A percentile compares a stretch with the other conserved stretches of the same genome.
Conservation (phyloP, 2,329 filamentous ascomycete genomes). For the Trichoderma citrinoviride region DNA sequence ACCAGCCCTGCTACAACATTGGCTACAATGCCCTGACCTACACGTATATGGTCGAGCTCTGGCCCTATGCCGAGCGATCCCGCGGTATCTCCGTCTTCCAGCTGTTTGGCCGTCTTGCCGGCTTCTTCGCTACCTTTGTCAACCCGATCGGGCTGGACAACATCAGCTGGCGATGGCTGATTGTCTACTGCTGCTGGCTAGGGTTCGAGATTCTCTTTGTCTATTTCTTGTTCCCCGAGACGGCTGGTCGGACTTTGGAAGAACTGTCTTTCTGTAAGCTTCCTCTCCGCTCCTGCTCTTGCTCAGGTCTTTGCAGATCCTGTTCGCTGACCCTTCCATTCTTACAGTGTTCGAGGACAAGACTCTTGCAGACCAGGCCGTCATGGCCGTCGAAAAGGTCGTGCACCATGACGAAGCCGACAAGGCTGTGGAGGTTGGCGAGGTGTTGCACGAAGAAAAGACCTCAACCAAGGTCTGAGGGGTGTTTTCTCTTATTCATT, state of each 20-base stretch:
- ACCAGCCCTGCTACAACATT: slow-evolving; percentile 10
- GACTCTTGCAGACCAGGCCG: not conserved
- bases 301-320: not conserved
- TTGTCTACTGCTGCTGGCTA: slow-evolving; percentile 9
- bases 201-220: slow-evolving; percentile 3
- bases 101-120: not conserved
- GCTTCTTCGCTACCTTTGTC: slow-evolving; percentile 6
- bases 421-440: slow-evolving; percentile 1
- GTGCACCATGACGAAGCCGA: not conserved
- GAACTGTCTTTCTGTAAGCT: not conserved
- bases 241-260: slow-evolving; percentile 6
- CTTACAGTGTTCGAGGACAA: slow-evolving; percentile 1
- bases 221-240: slow-evolving; percentile 5
- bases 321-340: not conserved
- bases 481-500: no score
- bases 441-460: slow-evolving; percentile 3
- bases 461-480: not conserved
- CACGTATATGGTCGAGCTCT: not conserved
- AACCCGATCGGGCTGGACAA: slow-evolving; percentile 3
- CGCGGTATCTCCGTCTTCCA: slow-evolving; percentile 1
- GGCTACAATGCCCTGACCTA: slow-evolving; percentile 7
- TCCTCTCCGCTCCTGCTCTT: not conserved
- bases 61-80: slow-evolving; percentile 1
- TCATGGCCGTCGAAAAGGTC: slow-evolving; percentile 3
- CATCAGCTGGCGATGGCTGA: slow-evolving; percentile 10